Evolutionary conservation across 352 stramenopile species (phyloP).

Genomic region (Globisporangium echinulatum): DNA sequence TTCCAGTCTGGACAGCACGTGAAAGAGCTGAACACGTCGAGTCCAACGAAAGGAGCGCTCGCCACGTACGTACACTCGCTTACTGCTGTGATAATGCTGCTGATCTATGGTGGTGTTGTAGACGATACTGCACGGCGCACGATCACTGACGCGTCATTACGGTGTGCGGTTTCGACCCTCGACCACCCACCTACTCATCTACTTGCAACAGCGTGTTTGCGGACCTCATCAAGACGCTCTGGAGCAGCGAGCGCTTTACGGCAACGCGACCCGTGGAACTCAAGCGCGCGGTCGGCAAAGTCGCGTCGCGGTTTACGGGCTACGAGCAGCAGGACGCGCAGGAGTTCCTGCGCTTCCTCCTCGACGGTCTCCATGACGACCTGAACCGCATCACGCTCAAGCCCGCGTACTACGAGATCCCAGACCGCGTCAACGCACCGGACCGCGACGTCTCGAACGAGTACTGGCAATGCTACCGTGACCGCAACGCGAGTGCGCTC

Average conservation of each 20-base stretch:
- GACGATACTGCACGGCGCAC: too few species aligned
- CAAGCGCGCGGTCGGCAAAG: slow-evolving; percentile 70
- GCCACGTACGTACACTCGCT: slow-evolving; percentile 18
- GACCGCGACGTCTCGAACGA: slow-evolving; percentile 64
- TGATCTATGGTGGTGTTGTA: too few species aligned
- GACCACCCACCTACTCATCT: too few species aligned
- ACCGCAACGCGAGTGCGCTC: slow-evolving; percentile 59
- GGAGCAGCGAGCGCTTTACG: slow-evolving; percentile 49
- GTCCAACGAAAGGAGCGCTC: slow-evolving; percentile 54
- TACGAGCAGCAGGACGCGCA: slow-evolving; percentile 89
- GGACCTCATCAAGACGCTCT: slow-evolving; percentile 63
- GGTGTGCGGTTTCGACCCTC: too few species aligned
- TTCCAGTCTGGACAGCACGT: slow-evolving; percentile 36
- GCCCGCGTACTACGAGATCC: slow-evolving; percentile 71
- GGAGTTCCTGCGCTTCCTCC: slow-evolving; percentile 86
- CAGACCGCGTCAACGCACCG: slow-evolving; percentile 35
- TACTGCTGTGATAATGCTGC: too few species aligned
- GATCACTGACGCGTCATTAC: too few species aligned
- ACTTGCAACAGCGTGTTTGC: slow-evolving; percentile 40
- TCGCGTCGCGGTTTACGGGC: slow-evolving; percentile 58
- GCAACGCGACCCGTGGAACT: slow-evolving; percentile 54
- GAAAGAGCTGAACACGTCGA: slow-evolving; percentile 50
- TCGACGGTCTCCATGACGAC: slow-evolving; percentile 86
- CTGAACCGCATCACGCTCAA: slow-evolving; percentile 72
- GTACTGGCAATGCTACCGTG: slow-evolving; percentile 84